Evolutionary conservation across 768 basidiomycete species (phyloP), one percentile per base, ranked within the genome.

Genomic region (Agaricus bisporus): DNA sequence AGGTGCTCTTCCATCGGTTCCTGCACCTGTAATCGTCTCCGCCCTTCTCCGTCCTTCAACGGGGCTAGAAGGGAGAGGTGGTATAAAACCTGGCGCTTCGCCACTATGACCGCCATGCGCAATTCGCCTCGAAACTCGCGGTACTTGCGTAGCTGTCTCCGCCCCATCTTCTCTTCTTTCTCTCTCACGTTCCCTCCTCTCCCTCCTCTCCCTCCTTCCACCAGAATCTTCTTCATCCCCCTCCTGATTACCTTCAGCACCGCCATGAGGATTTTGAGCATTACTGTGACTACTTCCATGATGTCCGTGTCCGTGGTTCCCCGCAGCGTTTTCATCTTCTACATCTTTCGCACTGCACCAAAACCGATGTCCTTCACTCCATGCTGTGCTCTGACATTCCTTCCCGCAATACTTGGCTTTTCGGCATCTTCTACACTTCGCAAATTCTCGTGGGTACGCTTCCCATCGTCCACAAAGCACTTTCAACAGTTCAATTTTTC

Each of bases 391-490:
- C 73, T 97, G 95, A 64, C 95, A 98, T 60, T 94, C 90, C 68
- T 98, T 98, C 22, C 92, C 92, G 63, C 97, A 98, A 66, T 98
- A 99, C 68, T 99, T 99, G 9, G 95, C 97, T 70, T 98, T 97
- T 60, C 95, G 72, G 70, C 97, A 99, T 59, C 95, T 75, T 48
- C 97, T 69, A 64, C 97, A 98, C 65, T 99, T 98, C 8, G 95
- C 95, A 68, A 99, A 99, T 68, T 98, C 92, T 25, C 95, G 80
- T 1, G 95, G 91, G 60, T 82, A 90, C 10, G 77, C 73, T 68
- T 99, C 97, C 97, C 95, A 98, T 59, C 82, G 81, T 0, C 95
- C 97, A 61, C 97, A 98, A 44, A 89, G 78, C 95, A 98, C 88
- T 89, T 56, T 9, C 9, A 11, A 25, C 22, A 22, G 11, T 10